A percentile compares a stretch with the other conserved stretches of the same genome.
Evolutionary conservation across 805 yeast genomes (phyloP).

Genomic region (Ogataea trehaloabstinens): DNA sequence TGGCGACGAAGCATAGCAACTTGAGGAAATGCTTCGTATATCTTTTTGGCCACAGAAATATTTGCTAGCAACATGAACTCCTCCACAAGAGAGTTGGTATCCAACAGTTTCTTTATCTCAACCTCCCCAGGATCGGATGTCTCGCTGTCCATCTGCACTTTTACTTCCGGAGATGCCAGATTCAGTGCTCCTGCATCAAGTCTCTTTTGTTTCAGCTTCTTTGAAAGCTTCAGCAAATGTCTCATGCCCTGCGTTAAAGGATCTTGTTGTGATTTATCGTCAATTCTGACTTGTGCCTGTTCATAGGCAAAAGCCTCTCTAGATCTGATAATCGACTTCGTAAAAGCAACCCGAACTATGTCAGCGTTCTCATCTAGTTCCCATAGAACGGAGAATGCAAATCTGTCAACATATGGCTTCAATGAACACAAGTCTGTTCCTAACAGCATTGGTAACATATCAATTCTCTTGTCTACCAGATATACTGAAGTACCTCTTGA

Average conservation of each 20-base stretch:
- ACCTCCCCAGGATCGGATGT: constrained; percentile 96
- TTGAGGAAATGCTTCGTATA: constrained; percentile 91
- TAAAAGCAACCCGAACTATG: constrained; percentile 72
- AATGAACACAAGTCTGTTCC: constrained; percentile 96
- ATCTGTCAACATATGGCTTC: constrained; percentile 92
- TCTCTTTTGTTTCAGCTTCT: constrained; percentile 79
- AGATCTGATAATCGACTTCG: constrained; percentile 86
- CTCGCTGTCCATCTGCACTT: constrained; percentile 95
- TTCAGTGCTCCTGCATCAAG: constrained; percentile 95
- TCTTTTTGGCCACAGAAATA: constrained; percentile 91
- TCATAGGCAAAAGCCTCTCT: constrained; percentile 94
- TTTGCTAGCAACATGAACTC: constrained; percentile 98
- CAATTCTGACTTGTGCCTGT: constrained; percentile 87
- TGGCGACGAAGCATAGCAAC: constrained; percentile 98
- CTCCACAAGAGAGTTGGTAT: constrained; percentile 94
- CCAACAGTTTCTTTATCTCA: constrained; percentile 82
- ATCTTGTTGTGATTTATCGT: constrained; percentile 71
- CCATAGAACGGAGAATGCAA: constrained; percentile 95
- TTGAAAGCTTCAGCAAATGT: constrained; percentile 72
- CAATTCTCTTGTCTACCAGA: constrained; percentile 95
- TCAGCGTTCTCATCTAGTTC: constrained; percentile 85
- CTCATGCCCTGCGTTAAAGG: constrained; percentile 90
- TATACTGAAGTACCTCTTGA: constrained; percentile 96
- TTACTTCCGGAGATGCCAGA: constrained; percentile 96
- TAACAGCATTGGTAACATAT: constrained; percentile 92